Percentiles rank a stretch among this genome's conserved stretches.
Conservation (phyloP, 148 eudicot genomes). For the Chenopodium album region DNA sequence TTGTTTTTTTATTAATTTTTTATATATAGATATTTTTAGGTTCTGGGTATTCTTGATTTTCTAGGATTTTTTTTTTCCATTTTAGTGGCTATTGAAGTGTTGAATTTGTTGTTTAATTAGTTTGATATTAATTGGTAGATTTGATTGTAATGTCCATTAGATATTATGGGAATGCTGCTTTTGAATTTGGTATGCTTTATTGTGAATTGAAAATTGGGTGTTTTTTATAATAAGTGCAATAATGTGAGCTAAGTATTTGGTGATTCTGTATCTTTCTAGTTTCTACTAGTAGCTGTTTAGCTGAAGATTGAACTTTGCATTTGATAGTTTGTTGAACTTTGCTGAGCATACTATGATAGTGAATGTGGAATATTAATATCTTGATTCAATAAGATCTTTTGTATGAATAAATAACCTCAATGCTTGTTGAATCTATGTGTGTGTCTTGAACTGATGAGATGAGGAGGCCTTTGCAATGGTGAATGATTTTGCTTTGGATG, state of each 20-base stretch:
- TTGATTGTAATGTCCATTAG: neutral
- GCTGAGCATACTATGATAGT: neutral
- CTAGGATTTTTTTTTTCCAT: neutral
- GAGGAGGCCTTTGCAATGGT: neutral
- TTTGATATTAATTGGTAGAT: constrained; percentile 16
- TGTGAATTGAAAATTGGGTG: neutral
- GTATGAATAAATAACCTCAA: neutral
- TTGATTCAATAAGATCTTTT: neutral
- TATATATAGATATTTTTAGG: neutral
- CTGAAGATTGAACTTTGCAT: neutral
- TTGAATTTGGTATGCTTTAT: constrained; percentile 15
- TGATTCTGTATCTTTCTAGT: neutral
- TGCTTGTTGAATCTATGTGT: neutral
- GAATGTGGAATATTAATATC: neutral
- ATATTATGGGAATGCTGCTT: constrained; percentile 1
- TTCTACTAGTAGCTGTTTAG: neutral
- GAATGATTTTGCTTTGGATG: neutral
- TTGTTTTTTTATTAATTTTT: neutral
- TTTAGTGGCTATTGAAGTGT: neutral
- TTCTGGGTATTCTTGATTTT: constrained; percentile 2
- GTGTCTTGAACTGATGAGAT: neutral
- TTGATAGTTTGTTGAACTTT: neutral
- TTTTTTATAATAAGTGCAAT: neutral
- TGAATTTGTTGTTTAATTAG: constrained; percentile 5
- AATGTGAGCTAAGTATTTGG: neutral